phyloP scores from a whole-genome alignment of 1,284 basidiomycete genomes.

The Mycosarcoma mackinlayi region DNA sequence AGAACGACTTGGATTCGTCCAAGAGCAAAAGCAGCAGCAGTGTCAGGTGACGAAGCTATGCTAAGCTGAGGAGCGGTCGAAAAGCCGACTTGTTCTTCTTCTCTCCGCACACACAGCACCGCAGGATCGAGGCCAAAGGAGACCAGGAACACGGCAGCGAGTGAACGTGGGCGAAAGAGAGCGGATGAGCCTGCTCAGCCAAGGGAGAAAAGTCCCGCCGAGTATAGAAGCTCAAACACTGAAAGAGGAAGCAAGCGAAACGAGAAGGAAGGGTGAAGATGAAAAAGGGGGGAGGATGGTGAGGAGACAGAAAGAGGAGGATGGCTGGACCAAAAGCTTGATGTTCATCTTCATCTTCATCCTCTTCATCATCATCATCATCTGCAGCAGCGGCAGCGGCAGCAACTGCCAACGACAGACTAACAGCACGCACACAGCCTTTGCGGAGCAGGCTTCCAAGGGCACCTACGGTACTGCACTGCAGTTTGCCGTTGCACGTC shows the following conservation, averaged over 20 bases:
- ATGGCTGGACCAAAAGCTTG: neutral
- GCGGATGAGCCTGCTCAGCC: conserved; percentile 39
- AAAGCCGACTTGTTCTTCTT: conserved; percentile 29
- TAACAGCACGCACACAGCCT: too few relatives aligned
- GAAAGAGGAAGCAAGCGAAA: conserved; percentile 36
- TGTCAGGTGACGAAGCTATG: conserved; percentile 15
- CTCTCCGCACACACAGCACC: conserved; percentile 21
- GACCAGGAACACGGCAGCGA: conserved; percentile 17
- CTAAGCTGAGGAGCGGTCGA: conserved; percentile 5
- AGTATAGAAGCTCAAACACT: conserved; percentile 31
- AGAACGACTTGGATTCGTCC: conserved; percentile 11
- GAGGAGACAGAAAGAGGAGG: conserved; percentile 21
- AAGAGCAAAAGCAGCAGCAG: neutral
- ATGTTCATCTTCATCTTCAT: neutral
- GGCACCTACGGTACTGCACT: too few relatives aligned
- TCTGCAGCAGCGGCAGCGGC: neutral
- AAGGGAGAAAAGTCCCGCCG: conserved; percentile 30
- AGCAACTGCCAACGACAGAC: too few relatives aligned
- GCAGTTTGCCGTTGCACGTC: too few relatives aligned
- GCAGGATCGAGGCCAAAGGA: conserved; percentile 4
- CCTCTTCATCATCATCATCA: neutral
- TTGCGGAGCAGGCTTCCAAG: too few relatives aligned
- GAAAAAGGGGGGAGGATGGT: conserved; percentile 28
- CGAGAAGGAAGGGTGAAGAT: neutral
- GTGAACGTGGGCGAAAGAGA: conserved; percentile 18